A percentile compares a stretch with the other conserved stretches of the same genome.
Conservation (phyloP, 192 early-diverging fungal species). For the Podila verticillata region DNA sequence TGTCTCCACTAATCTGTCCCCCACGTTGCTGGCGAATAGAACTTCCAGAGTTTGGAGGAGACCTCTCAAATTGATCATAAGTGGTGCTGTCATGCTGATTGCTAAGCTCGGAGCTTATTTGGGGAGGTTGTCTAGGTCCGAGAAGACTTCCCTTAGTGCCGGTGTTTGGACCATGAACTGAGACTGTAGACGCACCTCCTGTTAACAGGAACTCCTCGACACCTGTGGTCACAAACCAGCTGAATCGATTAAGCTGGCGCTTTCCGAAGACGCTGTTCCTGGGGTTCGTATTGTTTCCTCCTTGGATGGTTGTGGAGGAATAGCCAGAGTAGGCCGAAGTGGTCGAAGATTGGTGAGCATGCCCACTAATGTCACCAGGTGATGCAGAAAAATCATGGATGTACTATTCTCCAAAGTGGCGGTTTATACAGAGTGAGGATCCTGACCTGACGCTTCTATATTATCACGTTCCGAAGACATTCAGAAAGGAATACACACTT, state of each 20-base stretch:
- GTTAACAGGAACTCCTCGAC: slow-evolving; percentile 55
- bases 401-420: slow-evolving; percentile 20
- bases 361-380: slow-evolving; percentile 14
- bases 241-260: slow-evolving; percentile 53
- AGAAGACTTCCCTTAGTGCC: not conserved
- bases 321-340: slow-evolving; percentile 27
- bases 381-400: slow-evolving; percentile 53
- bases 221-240: slow-evolving; percentile 58
- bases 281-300: slow-evolving; percentile 17
- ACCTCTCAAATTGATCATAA: slow-evolving; percentile 9
- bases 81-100: slow-evolving; percentile 12
- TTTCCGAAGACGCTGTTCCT: slow-evolving; percentile 50
- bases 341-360: slow-evolving; percentile 19
- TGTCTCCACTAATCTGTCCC: slow-evolving; percentile 12
- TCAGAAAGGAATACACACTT: slow-evolving; percentile 4
- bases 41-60: slow-evolving; percentile 11
- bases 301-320: slow-evolving; percentile 10
- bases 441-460: no score
- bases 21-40: slow-evolving; percentile 6
- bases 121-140: not conserved
- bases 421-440: slow-evolving; percentile 1
- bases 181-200: slow-evolving; percentile 14
- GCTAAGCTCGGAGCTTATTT: no score
- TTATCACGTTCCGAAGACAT: not conserved
- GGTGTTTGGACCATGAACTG: not conserved